These are phyloP conservation scores for Pistacia integerrima DNA, from an alignment of 345 rosid species.

Conservation along the genomic window DNA sequence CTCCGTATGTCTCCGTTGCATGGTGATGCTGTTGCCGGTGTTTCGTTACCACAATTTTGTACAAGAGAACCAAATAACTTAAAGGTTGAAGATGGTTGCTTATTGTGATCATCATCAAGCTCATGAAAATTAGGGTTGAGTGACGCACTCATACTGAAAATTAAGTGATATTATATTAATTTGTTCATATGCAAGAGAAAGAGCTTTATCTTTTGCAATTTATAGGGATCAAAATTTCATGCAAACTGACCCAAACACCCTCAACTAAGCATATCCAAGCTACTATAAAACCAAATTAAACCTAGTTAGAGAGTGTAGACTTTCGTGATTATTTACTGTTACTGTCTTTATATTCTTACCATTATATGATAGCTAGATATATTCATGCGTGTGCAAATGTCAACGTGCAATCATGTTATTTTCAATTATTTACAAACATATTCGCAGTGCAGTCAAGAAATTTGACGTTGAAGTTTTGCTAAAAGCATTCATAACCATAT, in stretches of 20 bases:
- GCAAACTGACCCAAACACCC: neutral
- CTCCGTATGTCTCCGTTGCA: slow-evolving; percentile 22
- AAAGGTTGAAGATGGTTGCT: neutral
- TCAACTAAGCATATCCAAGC: neutral
- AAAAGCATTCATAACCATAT: too few species aligned
- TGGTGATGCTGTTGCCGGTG: neutral
- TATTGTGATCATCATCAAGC: neutral
- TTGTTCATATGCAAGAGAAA: neutral
- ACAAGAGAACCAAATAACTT: slow-evolving; percentile 1
- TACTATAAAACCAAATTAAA: too few species aligned
- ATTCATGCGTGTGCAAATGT: too few species aligned
- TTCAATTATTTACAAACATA: too few species aligned
- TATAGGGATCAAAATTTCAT: neutral
- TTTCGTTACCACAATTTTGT: neutral
- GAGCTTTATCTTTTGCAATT: neutral
- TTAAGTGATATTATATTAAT: too few species aligned
- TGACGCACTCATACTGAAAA: neutral
- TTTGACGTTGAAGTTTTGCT: too few species aligned
- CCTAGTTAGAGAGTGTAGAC: too few species aligned
- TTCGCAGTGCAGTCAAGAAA: too few species aligned
- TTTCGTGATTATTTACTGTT: too few species aligned
- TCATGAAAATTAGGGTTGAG: neutral
- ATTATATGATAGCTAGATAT: too few species aligned
- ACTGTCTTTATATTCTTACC: too few species aligned
- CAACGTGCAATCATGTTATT: too few species aligned